These are phyloP conservation scores for Emericellopsis cladophorae DNA, from an alignment of 2,329 filamentous ascomycete species.

Conservation along the genomic window DNA sequence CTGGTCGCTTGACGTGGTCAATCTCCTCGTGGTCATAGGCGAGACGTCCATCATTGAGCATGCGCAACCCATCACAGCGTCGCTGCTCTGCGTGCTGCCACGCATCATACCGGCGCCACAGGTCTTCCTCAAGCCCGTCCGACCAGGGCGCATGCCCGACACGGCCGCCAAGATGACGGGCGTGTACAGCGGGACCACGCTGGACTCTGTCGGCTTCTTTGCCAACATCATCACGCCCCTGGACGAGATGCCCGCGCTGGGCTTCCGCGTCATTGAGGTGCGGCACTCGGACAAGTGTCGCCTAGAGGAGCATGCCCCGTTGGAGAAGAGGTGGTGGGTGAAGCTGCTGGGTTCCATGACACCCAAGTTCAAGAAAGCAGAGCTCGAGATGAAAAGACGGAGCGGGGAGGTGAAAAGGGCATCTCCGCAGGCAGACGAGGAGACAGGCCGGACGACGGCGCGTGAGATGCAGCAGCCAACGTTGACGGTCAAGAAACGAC, in stretches of 20 bases:
- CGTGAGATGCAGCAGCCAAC: not conserved
- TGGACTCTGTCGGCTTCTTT: conserved; percentile 47
- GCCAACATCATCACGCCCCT: conserved; percentile 47
- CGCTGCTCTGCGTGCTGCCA: conserved; percentile 42
- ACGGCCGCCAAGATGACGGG: conserved; percentile 41
- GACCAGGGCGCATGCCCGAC: conserved; percentile 42
- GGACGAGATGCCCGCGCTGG: conserved; percentile 31
- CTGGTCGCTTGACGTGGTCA: conserved; percentile 50
- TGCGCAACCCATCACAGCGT: conserved; percentile 45
- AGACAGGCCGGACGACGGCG: not conserved
- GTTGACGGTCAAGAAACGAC: conserved; percentile 11
- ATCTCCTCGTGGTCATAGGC: conserved; percentile 49
- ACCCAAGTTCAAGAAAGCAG: not conserved
- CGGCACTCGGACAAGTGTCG: conserved; percentile 21
- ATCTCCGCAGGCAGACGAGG: not conserved
- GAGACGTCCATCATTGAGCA: conserved; percentile 46
- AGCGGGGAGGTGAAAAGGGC: not conserved
- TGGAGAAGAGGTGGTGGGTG: not conserved
- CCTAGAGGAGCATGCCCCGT: not conserved
- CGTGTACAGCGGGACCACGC: conserved; percentile 41
- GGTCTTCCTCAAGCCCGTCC: conserved; percentile 42
- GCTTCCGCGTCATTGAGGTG: conserved; percentile 36
- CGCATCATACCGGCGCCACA: conserved; percentile 51
- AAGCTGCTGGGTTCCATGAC: not conserved
- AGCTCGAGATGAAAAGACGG: not conserved